Conservation (phyloP, 257 asterid genomes). For the Nicotiana otophora region DNA sequence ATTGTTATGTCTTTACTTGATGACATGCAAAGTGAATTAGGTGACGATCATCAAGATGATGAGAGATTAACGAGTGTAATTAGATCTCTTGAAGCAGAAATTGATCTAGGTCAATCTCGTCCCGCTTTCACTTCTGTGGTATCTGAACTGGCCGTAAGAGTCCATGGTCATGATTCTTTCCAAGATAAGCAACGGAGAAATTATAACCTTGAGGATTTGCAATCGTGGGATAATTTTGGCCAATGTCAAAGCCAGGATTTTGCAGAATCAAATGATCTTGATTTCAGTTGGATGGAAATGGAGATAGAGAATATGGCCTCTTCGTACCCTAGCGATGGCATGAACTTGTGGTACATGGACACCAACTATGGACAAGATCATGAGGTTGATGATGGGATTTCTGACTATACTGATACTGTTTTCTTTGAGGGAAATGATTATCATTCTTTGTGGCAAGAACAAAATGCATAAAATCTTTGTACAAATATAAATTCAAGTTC, state of each 20-base stretch:
- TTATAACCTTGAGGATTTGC: not conserved
- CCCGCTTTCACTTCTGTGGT: not conserved
- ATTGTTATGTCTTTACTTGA: constrained; percentile 7
- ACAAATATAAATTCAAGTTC: not conserved
- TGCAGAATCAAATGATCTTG: not conserved
- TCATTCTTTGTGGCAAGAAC: constrained; percentile 11
- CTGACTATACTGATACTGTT: not conserved
- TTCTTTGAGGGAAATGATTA: not conserved
- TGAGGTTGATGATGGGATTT: not conserved
- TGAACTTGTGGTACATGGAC: not conserved
- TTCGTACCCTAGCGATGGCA: not conserved
- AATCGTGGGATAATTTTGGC: no score
- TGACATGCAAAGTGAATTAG: not conserved
- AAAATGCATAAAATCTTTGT: not conserved
- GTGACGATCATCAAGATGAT: not conserved
- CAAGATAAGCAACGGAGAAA: not conserved
- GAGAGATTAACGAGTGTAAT: constrained; percentile 9
- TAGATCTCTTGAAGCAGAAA: not conserved
- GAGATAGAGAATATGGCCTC: not conserved
- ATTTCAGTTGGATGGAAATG: not conserved
- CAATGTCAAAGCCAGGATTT: not conserved
- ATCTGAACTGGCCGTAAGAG: not conserved
- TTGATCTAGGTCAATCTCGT: not conserved
- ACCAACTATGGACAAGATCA: not conserved
- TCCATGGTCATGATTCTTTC: not conserved